phyloP scores from a whole-genome alignment of 2,329 filamentous ascomycete species.

The Zymoseptoria ardabiliae region DNA sequence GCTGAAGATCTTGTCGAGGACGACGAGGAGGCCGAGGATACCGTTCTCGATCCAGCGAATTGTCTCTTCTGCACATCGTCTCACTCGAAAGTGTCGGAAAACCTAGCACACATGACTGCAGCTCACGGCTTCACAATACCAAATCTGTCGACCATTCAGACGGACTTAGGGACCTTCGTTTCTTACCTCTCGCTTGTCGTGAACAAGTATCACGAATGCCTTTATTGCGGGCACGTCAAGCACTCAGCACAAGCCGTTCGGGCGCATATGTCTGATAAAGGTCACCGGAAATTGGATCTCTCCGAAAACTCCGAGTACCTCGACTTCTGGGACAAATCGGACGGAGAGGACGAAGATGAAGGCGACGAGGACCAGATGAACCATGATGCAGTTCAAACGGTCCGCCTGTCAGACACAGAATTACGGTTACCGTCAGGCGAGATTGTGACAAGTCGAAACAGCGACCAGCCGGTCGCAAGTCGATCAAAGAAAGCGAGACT shows the following conservation, averaged over 20 bases:
- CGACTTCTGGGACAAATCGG: slow-evolving; percentile 10
- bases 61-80: slow-evolving; percentile 35
- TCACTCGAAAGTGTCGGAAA: slow-evolving; percentile 30
- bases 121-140: slow-evolving; percentile 37
- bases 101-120: slow-evolving; percentile 43
- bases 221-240: slow-evolving; percentile 43
- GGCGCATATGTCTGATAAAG: slow-evolving; percentile 46
- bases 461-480: background rate
- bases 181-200: slow-evolving; percentile 45
- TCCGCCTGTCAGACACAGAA: slow-evolving; percentile 1
- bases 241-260: slow-evolving; percentile 40
- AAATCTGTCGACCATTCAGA: slow-evolving; percentile 28
- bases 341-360: background rate
- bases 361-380: background rate
- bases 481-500: background rate
- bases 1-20: background rate
- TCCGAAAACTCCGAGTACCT: slow-evolving; percentile 11
- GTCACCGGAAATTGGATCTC: slow-evolving; percentile 36
- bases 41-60: background rate
- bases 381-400: background rate
- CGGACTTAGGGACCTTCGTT: slow-evolving; percentile 44
- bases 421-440: slow-evolving; percentile 10
- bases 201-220: slow-evolving; percentile 43
- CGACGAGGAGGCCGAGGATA: background rate
- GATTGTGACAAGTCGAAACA: slow-evolving; percentile 4